Percentiles rank a stretch among this genome's conserved stretches.
Evolutionary conservation across 2,329 filamentous ascomycete genomes (phyloP).

Genomic region (Aspergillus clavatus): DNA sequence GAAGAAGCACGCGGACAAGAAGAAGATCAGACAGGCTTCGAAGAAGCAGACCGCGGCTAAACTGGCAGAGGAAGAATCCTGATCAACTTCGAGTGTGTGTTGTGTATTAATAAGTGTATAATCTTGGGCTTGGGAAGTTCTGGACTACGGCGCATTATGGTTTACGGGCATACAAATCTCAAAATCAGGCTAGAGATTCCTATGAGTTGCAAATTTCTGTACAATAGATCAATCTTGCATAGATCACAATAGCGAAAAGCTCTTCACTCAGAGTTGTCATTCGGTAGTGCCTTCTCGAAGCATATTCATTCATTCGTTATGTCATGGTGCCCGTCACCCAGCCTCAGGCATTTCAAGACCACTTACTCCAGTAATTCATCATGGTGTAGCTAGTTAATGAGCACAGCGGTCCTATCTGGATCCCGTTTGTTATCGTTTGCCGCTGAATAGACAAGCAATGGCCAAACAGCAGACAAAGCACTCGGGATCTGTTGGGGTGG

Average conservation of each 20-base stretch:
- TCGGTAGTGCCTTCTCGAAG: not conserved
- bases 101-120: constrained; percentile 1
- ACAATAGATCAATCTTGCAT: constrained; percentile 12
- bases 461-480: too few relatives aligned
- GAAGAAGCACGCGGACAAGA: constrained; percentile 44
- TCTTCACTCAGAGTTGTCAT: constrained; percentile 21
- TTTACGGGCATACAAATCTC: constrained; percentile 1
- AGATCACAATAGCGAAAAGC: constrained; percentile 11
- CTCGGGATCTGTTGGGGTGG: too few relatives aligned
- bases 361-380: too few relatives aligned
- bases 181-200: not conserved
- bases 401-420: too few relatives aligned
- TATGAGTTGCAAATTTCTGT: constrained; percentile 16
- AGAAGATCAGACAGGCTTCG: constrained; percentile 38
- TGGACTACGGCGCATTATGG: constrained; percentile 2
- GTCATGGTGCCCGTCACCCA: not conserved
- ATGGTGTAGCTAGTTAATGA: too few relatives aligned
- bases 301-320: not conserved
- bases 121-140: constrained; percentile 3
- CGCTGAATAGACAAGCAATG: too few relatives aligned
- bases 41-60: constrained; percentile 28
- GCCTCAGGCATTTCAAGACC: not conserved
- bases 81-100: not conserved
- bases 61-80: not conserved
- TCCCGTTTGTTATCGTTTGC: too few relatives aligned